These are phyloP conservation scores for Adenanthera pavonina DNA, from an alignment of 306 rosid genomes.

Conservation along the genomic window DNA sequence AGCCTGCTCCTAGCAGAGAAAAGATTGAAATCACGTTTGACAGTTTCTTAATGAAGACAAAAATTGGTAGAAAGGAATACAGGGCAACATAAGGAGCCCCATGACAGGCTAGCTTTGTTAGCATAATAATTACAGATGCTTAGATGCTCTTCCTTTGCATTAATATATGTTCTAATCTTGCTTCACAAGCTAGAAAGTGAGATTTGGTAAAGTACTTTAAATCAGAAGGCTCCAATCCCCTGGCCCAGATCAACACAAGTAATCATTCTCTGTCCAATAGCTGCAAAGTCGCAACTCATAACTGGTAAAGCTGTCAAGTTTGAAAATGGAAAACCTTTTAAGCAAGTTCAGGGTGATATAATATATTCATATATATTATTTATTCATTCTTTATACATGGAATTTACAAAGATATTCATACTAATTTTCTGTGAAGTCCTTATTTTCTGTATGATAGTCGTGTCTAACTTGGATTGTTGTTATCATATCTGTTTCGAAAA, in stretches of 20 bases:
- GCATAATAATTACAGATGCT: slow-evolving; percentile 46
- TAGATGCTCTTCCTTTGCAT: slow-evolving; percentile 42
- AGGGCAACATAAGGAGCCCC: slow-evolving; percentile 39
- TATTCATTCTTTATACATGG: background rate
- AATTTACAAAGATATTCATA: background rate
- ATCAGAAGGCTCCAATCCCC: slow-evolving; percentile 46
- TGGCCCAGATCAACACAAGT: slow-evolving; percentile 41
- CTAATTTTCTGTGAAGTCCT: background rate
- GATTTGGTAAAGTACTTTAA: slow-evolving; percentile 48
- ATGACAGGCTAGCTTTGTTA: slow-evolving; percentile 46
- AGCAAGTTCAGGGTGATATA: background rate
- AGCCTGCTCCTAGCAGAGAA: background rate
- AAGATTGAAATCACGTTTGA: slow-evolving; percentile 33
- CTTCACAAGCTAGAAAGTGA: slow-evolving; percentile 46
- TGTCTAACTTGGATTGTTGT: background rate
- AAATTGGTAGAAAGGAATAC: slow-evolving; percentile 40
- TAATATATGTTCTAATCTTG: slow-evolving; percentile 41
- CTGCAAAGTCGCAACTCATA: slow-evolving; percentile 24
- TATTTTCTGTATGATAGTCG: background rate
- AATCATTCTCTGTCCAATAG: slow-evolving; percentile 41
- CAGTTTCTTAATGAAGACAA: slow-evolving; percentile 56
- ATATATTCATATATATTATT: background rate
- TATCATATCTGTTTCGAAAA: background rate
- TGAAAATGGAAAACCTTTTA: background rate
- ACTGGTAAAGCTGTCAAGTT: slow-evolving; percentile 34